Conservation (phyloP, 1,139 yeast genomes). For the Chernovozyma sophiae-reginae region DNA sequence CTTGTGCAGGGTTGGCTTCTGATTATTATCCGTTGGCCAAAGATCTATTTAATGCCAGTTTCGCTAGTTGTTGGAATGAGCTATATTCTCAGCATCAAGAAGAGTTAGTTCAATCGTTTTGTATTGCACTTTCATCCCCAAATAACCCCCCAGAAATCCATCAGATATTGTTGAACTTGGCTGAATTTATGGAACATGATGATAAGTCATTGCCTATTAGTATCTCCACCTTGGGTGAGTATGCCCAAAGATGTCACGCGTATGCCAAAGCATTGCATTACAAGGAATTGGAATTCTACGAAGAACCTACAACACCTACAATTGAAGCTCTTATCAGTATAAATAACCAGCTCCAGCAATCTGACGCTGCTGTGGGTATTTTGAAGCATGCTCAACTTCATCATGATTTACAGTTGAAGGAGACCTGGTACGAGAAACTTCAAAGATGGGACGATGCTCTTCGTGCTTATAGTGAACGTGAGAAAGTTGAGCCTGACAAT, state of each 20-base stretch:
- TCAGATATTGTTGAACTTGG: slow-evolving; percentile 81
- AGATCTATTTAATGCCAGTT: slow-evolving; percentile 90
- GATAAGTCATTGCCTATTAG: slow-evolving; percentile 91
- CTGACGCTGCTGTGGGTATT: slow-evolving; percentile 97
- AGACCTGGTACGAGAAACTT: slow-evolving; percentile 95
- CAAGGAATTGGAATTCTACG: slow-evolving; percentile 90
- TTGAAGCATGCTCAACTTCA: slow-evolving; percentile 93
- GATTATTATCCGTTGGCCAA: slow-evolving; percentile 86
- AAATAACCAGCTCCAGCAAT: slow-evolving; percentile 90
- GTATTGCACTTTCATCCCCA: slow-evolving; percentile 83
- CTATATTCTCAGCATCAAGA: slow-evolving; percentile 89
- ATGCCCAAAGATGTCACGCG: slow-evolving; percentile 95
- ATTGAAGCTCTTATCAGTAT: slow-evolving; percentile 90
- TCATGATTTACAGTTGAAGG: slow-evolving; percentile 87
- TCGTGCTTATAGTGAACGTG: slow-evolving; percentile 78
- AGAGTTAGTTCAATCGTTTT: slow-evolving; percentile 79
- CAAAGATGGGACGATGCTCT: slow-evolving; percentile 99
- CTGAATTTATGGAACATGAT: slow-evolving; percentile 97
- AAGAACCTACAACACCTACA: slow-evolving; percentile 88
- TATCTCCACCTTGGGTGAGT: slow-evolving; percentile 82
- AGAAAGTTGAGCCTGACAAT: slow-evolving; percentile 50
- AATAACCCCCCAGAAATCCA: slow-evolving; percentile 95
- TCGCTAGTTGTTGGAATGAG: slow-evolving; percentile 95
- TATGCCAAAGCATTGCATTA: slow-evolving; percentile 96
- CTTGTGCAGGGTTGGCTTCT: slow-evolving; percentile 87